Conservation (phyloP, 305 asterid genomes). For the Fraxinus dipetala region DNA sequence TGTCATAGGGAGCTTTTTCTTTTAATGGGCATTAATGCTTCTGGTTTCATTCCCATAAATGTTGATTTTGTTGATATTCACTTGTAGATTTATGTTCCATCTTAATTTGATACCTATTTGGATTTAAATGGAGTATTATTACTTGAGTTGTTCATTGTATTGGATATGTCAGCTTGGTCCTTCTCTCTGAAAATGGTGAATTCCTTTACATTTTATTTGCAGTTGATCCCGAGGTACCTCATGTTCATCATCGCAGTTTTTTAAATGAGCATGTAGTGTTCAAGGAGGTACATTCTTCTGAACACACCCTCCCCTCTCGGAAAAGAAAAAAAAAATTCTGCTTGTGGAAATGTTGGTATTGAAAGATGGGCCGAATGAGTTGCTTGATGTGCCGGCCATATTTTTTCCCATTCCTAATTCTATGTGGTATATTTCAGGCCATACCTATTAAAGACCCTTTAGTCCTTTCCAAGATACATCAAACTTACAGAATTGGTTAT, state of each 20-base stretch:
- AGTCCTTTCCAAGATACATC: constrained; percentile 90
- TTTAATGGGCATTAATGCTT: neutral
- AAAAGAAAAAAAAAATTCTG: neutral
- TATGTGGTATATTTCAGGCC: constrained; percentile 51
- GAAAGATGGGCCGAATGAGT: neutral
- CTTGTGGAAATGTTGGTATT: constrained; percentile 11
- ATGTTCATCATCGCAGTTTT: constrained; percentile 74
- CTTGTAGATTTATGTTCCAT: constrained; percentile 12
- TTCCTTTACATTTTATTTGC: constrained; percentile 31
- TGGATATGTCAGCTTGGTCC: constrained; percentile 7
- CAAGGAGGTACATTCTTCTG: constrained; percentile 63
- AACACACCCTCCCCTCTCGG: neutral
- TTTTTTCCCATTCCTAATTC: constrained; percentile 19
- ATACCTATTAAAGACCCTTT: constrained; percentile 79
- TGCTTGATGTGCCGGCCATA: constrained; percentile 5
- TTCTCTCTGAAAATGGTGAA: constrained; percentile 20
- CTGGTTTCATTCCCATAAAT: neutral
- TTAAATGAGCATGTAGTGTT: constrained; percentile 81
- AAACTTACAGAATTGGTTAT: constrained; percentile 85
- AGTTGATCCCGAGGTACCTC: constrained; percentile 88
- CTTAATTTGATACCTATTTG: constrained; percentile 1
- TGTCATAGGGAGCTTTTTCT: neutral
- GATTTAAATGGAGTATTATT: neutral
- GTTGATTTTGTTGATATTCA: neutral
- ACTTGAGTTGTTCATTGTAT: neutral